A percentile compares a stretch with the other conserved stretches of the same genome.
phyloP scores from a whole-genome alignment of 768 basidiomycete genomes.

The Arthromyces matolae region DNA sequence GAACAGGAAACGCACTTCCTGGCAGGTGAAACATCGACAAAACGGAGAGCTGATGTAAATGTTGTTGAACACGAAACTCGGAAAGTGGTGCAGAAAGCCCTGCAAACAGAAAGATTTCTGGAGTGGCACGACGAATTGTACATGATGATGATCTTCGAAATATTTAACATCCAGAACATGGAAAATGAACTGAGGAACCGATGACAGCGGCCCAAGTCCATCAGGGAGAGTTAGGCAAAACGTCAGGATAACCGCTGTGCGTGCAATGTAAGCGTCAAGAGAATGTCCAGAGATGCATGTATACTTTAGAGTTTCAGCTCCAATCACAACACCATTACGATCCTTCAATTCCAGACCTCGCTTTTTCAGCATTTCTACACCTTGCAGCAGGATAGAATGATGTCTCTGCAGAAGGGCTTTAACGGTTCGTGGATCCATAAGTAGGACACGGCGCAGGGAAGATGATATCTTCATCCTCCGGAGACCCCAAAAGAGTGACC shows the following conservation, averaged over 20 bases:
- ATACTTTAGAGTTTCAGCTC: neutral
- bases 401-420: constrained; percentile 11
- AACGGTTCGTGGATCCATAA: constrained; percentile 13
- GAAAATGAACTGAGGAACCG: too few relatives aligned
- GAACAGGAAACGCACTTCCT: too few relatives aligned
- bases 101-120: too few relatives aligned
- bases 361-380: constrained; percentile 4
- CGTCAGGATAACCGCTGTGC: neutral
- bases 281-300: neutral
- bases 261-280: neutral
- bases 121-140: too few relatives aligned
- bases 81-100: too few relatives aligned
- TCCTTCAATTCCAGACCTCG: constrained; percentile 13
- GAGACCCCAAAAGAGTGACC: constrained; percentile 4
- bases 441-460: constrained; percentile 8
- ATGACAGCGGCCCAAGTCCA: too few relatives aligned
- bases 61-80: too few relatives aligned
- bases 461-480: constrained; percentile 1
- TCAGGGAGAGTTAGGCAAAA: too few relatives aligned
- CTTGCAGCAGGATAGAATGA: neutral
- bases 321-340: constrained; percentile 13
- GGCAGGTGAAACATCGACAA: too few relatives aligned
- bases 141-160: too few relatives aligned
- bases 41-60: too few relatives aligned
- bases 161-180: too few relatives aligned